Base-by-base conservation (phyloP, 1,284 basidiomycete genomes). In the Blastosporella zonata region DNA sequence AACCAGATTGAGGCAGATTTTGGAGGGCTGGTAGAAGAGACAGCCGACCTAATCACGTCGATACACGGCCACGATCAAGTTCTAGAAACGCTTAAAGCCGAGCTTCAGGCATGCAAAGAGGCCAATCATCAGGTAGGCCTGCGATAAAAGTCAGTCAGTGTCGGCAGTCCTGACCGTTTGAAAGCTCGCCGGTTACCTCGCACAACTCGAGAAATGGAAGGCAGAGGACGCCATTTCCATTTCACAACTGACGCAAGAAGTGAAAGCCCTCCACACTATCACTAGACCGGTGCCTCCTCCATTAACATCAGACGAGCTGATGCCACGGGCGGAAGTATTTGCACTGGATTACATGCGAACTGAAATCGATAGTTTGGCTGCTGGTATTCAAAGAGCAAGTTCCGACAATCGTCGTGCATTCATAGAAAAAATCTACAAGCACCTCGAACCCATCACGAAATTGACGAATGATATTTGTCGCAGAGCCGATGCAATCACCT, bases 401-500 rank as follows among this genome's bases (percentile, higher is more conserved):
- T 39, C 52, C 17, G 49, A 59, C 21, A 61, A 62, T 33, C 57
- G 61, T 21, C 47, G 59, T 10, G 28, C 33, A n/a, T 49, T 65
- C 27, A 52, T 54, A 20, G 49, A 33, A 2, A 60, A 66, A 25
- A 44, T 69, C 25, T 52, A 61, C 37, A 51, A 56, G 27, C 50
- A 63, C 25, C 43, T 67, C 12, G 50, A 64, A 33, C 62, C 58
- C 0, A 56, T 66, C 23, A 18, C 66, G 37, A 53, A 49, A 7
- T 53, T 51, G 22, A 67, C 64, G 2, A 53, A 63, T n/a, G 56
- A 56, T 3, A 55, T 69, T n/a, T 58, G 58, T 41, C 53, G 54
- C 21, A 49, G 48, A 34, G 60, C 59, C 6, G 43, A 53, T 35
- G 51, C 38, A 15, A 37, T 53, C 28, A 51, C 49, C 15, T 34